Conservation (phyloP, 2,329 filamentous ascomycete genomes). For the Diaporthe caulivora region DNA sequence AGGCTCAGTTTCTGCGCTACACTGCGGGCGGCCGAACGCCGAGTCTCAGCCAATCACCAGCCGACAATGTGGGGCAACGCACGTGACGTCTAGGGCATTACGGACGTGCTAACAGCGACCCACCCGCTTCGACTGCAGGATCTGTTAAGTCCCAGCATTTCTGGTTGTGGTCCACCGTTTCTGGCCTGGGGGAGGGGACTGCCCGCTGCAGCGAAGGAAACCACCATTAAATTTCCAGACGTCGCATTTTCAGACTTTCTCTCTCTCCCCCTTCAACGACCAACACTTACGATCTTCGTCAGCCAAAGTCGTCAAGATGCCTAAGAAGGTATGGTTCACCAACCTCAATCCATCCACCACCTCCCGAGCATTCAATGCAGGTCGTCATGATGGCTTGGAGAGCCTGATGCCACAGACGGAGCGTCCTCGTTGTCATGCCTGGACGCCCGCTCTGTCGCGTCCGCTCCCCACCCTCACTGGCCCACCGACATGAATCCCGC, state of each 20-base stretch:
- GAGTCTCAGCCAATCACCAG: not conserved
- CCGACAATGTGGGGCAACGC: not conserved
- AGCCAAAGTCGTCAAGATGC: constrained; percentile 69
- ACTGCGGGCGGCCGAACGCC: not conserved
- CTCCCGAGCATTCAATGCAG: not conserved
- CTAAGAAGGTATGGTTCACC: constrained; percentile 71
- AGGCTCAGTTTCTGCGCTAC: not conserved
- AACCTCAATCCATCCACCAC: not conserved
- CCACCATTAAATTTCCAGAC: constrained; percentile 29
- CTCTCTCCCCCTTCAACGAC: constrained; percentile 26
- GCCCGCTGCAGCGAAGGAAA: constrained; percentile 5
- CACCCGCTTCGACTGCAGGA: not conserved
- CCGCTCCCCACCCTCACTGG: not conserved
- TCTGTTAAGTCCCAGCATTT: constrained; percentile 2
- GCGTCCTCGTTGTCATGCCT: not conserved
- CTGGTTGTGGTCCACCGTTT: not conserved
- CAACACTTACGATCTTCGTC: constrained; percentile 52
- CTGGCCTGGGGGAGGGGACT: too few relatives aligned
- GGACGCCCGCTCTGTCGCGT: not conserved
- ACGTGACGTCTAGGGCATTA: constrained; percentile 17
- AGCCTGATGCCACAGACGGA: not conserved
- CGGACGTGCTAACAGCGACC: not conserved
- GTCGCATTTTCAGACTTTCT: not conserved
- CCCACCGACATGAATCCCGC: not conserved
- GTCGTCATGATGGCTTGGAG: not conserved